Base-by-base conservation (phyloP, 148 eudicot genomes). In the Rhododendron ovatum region DNA sequence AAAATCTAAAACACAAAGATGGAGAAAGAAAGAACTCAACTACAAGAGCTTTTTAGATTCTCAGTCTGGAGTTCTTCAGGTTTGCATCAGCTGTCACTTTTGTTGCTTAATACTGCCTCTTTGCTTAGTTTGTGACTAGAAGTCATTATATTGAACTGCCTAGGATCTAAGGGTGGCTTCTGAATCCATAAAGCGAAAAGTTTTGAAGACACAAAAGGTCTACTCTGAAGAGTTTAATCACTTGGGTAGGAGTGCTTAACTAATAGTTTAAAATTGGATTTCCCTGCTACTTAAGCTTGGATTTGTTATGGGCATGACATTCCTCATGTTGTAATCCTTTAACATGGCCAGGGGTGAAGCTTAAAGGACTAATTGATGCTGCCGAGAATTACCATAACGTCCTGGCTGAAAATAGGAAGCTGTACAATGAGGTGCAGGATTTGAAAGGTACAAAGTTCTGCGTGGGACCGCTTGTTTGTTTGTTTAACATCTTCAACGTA, bases 351-450 rank as follows among this genome's bases (percentile, higher is more conserved):
- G 99, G 95, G 57, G 59, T 89, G 81, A 91, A 94, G 86, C 91
- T 97, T 43, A 91, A 92, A 85, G 93, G 92, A 75, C 89, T 95
- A 53, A 91, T 95, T 57, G 95, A 93, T 85, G 98, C 95, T 84
- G 98, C 98, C 15, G 92, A 92, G 83, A 94, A 90, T 87, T 97
- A 97, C 86, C 98, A 97, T 53, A 86, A 84, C n/a, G 98, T 95
- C 82, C 95, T 95, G 82, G 90, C 90, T 82, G 99, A 97, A 88
- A 97, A 97, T 85, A 82, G 98, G 84, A 97, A 92, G 85, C 86
- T 97, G 89, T 95, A 95, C 89, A 97, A 97, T 83, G 95, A 97
- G 87, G 98, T 97, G 82, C 99, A 97, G 85, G 99, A 97, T 91
- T 88, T 97, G 91, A 97, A 97, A 93, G 99, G 99, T 97, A 87